Conservation (phyloP, 192 early-diverging fungal species). For the Mortierella antarctica region DNA sequence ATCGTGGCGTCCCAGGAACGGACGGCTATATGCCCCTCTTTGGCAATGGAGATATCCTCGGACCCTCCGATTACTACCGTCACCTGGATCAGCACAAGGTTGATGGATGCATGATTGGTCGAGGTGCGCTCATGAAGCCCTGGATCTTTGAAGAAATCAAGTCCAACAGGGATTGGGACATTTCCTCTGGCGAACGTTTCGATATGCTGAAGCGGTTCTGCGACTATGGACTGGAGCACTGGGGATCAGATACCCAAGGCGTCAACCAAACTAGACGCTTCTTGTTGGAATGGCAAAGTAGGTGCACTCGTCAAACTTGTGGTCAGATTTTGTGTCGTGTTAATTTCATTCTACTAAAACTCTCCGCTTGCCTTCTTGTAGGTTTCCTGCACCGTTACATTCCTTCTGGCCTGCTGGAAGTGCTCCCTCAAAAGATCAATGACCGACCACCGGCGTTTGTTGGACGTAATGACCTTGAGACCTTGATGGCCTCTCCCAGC, state of each 20-base stretch:
- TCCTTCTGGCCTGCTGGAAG: constrained; percentile 93
- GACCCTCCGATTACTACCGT: constrained; percentile 84
- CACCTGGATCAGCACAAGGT: constrained; percentile 71
- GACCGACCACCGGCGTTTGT: constrained; percentile 86
- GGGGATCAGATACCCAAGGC: constrained; percentile 92
- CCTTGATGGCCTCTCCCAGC: constrained; percentile 87
- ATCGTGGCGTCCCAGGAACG: constrained; percentile 67
- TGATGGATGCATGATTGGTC: constrained; percentile 93
- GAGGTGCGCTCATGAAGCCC: constrained; percentile 86
- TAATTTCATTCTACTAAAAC: constrained; percentile 62
- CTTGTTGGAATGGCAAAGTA: constrained; percentile 85
- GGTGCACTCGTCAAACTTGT: constrained; percentile 30
- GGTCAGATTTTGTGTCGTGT: constrained; percentile 57
- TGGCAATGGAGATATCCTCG: constrained; percentile 88
- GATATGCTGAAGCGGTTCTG: constrained; percentile 89
- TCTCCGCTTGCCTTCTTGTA: constrained; percentile 55
- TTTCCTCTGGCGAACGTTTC: constrained; percentile 87
- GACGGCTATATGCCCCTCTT: constrained; percentile 45
- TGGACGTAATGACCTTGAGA: constrained; percentile 94
- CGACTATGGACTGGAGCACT: constrained; percentile 92
- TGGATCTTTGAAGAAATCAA: constrained; percentile 98
- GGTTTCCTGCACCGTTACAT: constrained; percentile 75
- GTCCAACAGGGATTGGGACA: constrained; percentile 89
- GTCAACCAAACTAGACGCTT: constrained; percentile 86
- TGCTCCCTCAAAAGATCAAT: constrained; percentile 91